Evolutionary conservation across 306 rosid genomes (phyloP), one percentile per base, ranked within the genome.

Genomic region (Dryas alaskensis): DNA sequence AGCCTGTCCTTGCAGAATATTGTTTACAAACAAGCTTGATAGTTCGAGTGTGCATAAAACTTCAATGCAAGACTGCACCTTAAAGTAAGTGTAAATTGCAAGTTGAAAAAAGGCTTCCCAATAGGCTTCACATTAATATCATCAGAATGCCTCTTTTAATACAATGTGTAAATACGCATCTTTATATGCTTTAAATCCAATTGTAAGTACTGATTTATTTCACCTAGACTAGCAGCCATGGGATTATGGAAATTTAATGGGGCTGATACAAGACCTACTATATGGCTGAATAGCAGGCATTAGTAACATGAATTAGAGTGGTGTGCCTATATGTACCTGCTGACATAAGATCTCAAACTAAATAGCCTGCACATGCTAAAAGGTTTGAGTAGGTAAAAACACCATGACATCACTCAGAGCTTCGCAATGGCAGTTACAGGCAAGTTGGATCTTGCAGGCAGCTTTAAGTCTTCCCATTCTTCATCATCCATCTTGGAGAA

Each of bases 401-500:
- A 39, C 45, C 49, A 31, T 31, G 37, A 7, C 7, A 8, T 43
- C 43, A 48, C 46, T 79, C 84, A 94, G 68, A 94, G 91, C 84
- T 94, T 94, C 50, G 97, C 81, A 79, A 88, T 82, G 76, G 90
- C 97, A 80, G 51, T 85, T 49, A 52, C 61, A 45, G 95, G 90
- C 82, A 91, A 81, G 73, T 83, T 84, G 82, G 88, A 72, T 88
- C 95, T 94, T 65, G 80, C 80, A 46, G 96, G 97, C 74, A 94
- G 84, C 82, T 86, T 75, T 72, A 92, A 81, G 60, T 92, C 98
- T 42, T 81, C 78, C 98, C 98, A 92, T 46, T 77, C 90, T 79
- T 88, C 69, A 42, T 82, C 92, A 25, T 92, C 85, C 67, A 80
- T 69, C 74, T 65, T 80, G 0, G 80, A 80, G 73, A 80, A 80